Evolutionary conservation across 208 protist species (phyloP), one percentile per base, ranked within the genome.

Genomic region (Jaenimonas drosophilae): DNA sequence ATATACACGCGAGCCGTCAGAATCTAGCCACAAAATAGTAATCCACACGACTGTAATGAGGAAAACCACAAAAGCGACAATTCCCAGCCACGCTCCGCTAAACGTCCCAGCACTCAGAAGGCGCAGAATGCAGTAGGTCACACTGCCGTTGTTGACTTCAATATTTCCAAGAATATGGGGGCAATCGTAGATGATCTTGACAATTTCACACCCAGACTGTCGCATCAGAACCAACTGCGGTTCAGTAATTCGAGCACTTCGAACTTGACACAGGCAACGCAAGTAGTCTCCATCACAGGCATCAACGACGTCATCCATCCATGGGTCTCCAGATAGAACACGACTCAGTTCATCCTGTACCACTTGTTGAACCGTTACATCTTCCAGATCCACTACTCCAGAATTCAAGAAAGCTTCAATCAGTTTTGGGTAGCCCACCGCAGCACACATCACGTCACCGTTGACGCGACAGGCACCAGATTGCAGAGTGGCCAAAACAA

Each of bases 131-230:
- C 33, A 2, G 14, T 41, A 36, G 43, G n/a, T n/a, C n/a, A n/a
- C n/a, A n/a, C n/a, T n/a, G n/a, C n/a, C n/a, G n/a, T n/a, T n/a
- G n/a, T n/a, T n/a, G n/a, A n/a, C n/a, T n/a, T n/a, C n/a, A n/a
- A 77, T 28, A 33, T 81, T 59, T 21, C 62, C 65, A 3, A 69
- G 24, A 19, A 92, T 23, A 49, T 93, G 75, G 6, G 76, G 76
- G 42, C 64, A 83, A 36, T 89, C 79, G 30, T 67, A 56, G 29
- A 89, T 56, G 32, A 93, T 66, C 51, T 77, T 73, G 28, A 74
- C 61, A 57, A 84, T 89, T 49, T 86, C 79, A 63, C 89, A 88
- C 2, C 84, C 84, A 9, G 77, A 84, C 46, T 86, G 71, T 14
- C 71, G 70, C 26, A 85, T 65, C 7, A 85, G 75, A 7, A 64